Evolutionary conservation across 352 stramenopile species (phyloP).

Genomic region (Pythium rhizo-oryzae): DNA sequence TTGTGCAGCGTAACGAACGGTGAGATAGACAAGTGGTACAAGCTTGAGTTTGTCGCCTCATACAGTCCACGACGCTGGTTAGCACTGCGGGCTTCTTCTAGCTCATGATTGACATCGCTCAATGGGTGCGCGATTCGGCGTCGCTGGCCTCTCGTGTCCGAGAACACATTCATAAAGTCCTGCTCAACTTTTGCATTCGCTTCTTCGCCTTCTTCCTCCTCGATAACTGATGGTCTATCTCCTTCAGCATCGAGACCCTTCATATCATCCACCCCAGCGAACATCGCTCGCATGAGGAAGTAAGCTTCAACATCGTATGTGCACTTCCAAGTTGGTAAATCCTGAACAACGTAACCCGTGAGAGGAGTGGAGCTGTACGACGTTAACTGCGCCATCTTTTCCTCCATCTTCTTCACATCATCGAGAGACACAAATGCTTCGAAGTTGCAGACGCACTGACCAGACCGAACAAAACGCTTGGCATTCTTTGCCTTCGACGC

Average conservation of each 20-base stretch:
- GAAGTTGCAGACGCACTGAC: constrained; percentile 82
- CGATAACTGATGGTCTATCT: constrained; percentile 29
- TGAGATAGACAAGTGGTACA: constrained; percentile 83
- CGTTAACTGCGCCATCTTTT: constrained; percentile 47
- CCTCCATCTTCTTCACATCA: constrained; percentile 41
- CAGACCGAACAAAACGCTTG: constrained; percentile 81
- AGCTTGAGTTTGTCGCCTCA: constrained; percentile 83
- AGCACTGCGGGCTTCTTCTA: constrained; percentile 76
- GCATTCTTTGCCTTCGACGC: constrained; percentile 70
- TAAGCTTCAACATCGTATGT: constrained; percentile 90
- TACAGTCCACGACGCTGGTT: constrained; percentile 81
- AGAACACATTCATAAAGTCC: constrained; percentile 82
- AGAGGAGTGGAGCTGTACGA: constrained; percentile 48
- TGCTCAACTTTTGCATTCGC: constrained; percentile 74
- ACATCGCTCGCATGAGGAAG: constrained; percentile 85
- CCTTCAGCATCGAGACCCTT: constrained; percentile 21
- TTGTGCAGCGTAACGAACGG: constrained; percentile 88
- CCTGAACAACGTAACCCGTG: constrained; percentile 80
- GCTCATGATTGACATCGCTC: constrained; percentile 74
- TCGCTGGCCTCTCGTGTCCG: constrained; percentile 39
- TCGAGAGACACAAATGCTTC: constrained; percentile 77
- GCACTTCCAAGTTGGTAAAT: constrained; percentile 87
- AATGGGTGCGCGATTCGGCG: constrained; percentile 58
- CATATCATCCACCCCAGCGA: constrained; percentile 63
- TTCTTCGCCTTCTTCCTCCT: constrained; percentile 49